Conservation (phyloP, 768 basidiomycete genomes). For the Phanerochaete sordida region DNA sequence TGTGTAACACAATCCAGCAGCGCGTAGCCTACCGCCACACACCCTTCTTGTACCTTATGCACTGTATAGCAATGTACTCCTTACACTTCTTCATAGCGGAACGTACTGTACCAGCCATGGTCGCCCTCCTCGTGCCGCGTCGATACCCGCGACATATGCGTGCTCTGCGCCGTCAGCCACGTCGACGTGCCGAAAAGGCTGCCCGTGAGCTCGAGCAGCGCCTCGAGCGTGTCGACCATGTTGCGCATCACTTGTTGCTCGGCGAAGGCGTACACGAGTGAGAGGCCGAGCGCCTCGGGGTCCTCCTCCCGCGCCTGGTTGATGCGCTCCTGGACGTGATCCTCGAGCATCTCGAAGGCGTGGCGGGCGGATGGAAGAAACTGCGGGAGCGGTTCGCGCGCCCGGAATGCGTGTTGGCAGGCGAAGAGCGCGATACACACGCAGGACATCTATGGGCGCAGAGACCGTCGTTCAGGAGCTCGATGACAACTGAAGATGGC, state of each 20-base stretch:
- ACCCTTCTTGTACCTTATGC: background rate
- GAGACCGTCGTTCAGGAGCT: background rate
- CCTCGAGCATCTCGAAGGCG: conserved; percentile 34
- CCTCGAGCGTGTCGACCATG: conserved; percentile 40
- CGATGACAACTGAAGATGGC: background rate
- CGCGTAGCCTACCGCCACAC: too few relatives aligned
- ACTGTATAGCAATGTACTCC: background rate
- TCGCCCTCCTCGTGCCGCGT: conserved; percentile 19
- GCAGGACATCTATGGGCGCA: conserved; percentile 35
- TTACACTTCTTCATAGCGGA: conserved; percentile 22
- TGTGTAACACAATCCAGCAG: background rate
- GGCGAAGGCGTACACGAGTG: conserved; percentile 39
- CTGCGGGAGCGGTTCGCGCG: conserved; percentile 45
- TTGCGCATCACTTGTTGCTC: conserved; percentile 40
- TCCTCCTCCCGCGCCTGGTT: conserved; percentile 23
- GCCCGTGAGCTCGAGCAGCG: conserved; percentile 36
- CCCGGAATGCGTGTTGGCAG: conserved; percentile 44
- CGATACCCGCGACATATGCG: conserved; percentile 16
- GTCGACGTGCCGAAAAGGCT: conserved; percentile 42
- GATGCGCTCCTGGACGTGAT: conserved; percentile 32
- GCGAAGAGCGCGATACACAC: conserved; percentile 46
- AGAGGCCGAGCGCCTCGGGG: conserved; percentile 31
- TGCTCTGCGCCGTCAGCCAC: conserved; percentile 32
- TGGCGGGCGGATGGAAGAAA: conserved; percentile 44
- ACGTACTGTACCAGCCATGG: conserved; percentile 29